Evolutionary conservation across 1,139 yeast species (phyloP).

Genomic region (Candida sp.): DNA sequence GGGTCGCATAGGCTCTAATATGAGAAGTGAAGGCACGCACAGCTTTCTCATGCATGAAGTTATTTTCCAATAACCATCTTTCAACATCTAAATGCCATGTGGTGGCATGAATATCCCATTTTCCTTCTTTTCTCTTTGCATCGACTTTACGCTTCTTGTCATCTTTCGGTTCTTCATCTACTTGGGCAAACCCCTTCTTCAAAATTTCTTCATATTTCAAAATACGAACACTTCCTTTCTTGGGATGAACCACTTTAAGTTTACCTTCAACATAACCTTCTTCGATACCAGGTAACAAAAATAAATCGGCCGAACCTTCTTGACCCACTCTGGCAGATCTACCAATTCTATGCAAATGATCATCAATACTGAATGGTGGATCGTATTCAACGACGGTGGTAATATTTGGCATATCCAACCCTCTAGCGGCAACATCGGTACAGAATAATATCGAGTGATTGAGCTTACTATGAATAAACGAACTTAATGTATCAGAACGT

Average conservation of each 20-base stretch:
- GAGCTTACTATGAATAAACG: constrained; percentile 45
- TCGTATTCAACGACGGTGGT: constrained; percentile 65
- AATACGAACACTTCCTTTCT: constrained; percentile 37
- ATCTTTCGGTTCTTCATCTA: constrained; percentile 10
- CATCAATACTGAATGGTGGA: constrained; percentile 69
- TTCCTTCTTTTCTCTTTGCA: constrained; percentile 33
- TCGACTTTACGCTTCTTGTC: constrained; percentile 16
- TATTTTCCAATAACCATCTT: constrained; percentile 78
- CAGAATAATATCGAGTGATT: constrained; percentile 67
- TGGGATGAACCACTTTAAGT: constrained; percentile 55
- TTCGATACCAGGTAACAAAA: constrained; percentile 84
- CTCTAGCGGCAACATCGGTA: constrained; percentile 79
- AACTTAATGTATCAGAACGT: constrained; percentile 72
- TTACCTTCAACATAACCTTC: constrained; percentile 72
- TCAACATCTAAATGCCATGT: constrained; percentile 94
- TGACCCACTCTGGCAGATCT: constrained; percentile 75
- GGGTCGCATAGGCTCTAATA: constrained; percentile 96
- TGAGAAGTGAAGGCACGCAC: constrained; percentile 83
- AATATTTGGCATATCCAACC: constrained; percentile 65
- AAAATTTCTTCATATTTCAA: constrained; percentile 48
- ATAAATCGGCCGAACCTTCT: constrained; percentile 63
- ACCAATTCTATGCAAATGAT: constrained; percentile 71
- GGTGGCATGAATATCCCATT: constrained; percentile 95
- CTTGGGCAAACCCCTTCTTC: constrained; percentile 60
- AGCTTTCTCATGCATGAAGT: constrained; percentile 57